These are phyloP conservation scores for Papiliotrema nemorosa DNA, from an alignment of 1,284 basidiomycete species.

Conservation along the genomic window DNA sequence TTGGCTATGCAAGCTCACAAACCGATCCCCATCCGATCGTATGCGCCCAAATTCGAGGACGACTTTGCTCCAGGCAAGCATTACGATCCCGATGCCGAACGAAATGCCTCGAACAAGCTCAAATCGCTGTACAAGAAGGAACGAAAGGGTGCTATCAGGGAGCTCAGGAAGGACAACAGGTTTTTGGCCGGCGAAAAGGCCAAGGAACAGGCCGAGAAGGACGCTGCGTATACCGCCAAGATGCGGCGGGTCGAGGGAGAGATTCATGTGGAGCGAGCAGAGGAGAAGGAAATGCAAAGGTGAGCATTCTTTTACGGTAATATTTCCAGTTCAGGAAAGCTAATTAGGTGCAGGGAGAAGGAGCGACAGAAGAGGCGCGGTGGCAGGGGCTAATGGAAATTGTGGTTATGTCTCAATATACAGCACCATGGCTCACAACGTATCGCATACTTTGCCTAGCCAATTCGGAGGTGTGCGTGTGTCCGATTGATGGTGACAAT, in stretches of 20 bases:
- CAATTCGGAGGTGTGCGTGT: no score
- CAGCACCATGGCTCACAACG: no score
- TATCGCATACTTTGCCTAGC: no score
- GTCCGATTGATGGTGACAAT: no score
- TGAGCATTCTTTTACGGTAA: no score
- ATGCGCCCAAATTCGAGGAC: conserved; percentile 89
- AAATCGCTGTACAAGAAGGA: conserved; percentile 91
- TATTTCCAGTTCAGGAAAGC: no score
- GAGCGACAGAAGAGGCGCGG: conserved; percentile 22
- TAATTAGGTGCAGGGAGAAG: conserved; percentile 11
- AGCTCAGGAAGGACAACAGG: conserved; percentile 89
- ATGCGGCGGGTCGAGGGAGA: conserved; percentile 80
- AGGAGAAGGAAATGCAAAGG: conserved; percentile 83
- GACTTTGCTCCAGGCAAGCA: conserved; percentile 65
- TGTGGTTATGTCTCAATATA: no score
- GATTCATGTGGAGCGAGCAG: conserved; percentile 85
- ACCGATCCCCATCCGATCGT: conserved; percentile 89
- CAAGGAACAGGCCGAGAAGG: conserved; percentile 78
- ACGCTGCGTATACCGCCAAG: conserved; percentile 67
- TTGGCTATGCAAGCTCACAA: conserved; percentile 90
- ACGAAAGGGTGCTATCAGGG: conserved; percentile 92
- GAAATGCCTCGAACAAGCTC: conserved; percentile 81
- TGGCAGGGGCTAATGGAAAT: conserved; percentile 16
- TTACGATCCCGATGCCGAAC: conserved; percentile 89
- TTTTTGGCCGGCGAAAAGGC: conserved; percentile 88